Evolutionary conservation across 2,329 filamentous ascomycete genomes (phyloP).

Genomic region (Sclerotinia nivalis): DNA sequence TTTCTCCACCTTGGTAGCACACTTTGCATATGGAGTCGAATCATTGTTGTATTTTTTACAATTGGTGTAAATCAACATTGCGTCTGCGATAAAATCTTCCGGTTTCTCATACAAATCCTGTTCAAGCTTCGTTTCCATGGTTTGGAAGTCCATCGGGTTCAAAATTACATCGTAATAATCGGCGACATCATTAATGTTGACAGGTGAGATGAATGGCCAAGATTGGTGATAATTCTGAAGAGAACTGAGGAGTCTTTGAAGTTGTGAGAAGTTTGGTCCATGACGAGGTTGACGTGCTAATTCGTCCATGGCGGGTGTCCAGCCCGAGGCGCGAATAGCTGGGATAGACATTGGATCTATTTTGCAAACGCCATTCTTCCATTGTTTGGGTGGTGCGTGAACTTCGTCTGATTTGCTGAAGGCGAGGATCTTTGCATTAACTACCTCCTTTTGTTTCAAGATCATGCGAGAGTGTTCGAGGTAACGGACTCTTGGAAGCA

Average conservation of each 20-base stretch:
- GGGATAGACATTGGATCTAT: constrained; percentile 87
- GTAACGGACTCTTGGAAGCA: constrained; percentile 93
- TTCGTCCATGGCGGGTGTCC: constrained; percentile 98
- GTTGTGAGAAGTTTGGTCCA: constrained; percentile 92
- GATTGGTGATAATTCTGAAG: constrained; percentile 90
- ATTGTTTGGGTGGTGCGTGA: constrained; percentile 81
- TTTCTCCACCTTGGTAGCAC: constrained; percentile 87
- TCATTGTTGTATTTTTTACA: constrained; percentile 97
- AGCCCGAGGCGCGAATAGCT: constrained; percentile 88
- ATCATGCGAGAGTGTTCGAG: constrained; percentile 92
- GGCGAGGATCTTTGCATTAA: constrained; percentile 90
- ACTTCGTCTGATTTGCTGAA: constrained; percentile 87
- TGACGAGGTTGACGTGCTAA: constrained; percentile 91
- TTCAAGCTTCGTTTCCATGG: constrained; percentile 95
- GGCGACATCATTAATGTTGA: constrained; percentile 94
- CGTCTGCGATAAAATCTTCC: constrained; percentile 89
- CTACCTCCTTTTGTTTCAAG: constrained; percentile 93
- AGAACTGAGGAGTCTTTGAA: constrained; percentile 89
- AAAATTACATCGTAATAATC: constrained; percentile 99
- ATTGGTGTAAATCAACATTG: constrained; percentile 88
- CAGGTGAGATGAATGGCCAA: constrained; percentile 93
- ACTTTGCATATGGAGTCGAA: constrained; percentile 91
- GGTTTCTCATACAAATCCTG: constrained; percentile 88
- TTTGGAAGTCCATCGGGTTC: constrained; percentile 93
- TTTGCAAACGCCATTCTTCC: constrained; percentile 70